These are phyloP conservation scores for Xylaria longipes DNA, from an alignment of 495 filamentous ascomycete species.

Conservation along the genomic window DNA sequence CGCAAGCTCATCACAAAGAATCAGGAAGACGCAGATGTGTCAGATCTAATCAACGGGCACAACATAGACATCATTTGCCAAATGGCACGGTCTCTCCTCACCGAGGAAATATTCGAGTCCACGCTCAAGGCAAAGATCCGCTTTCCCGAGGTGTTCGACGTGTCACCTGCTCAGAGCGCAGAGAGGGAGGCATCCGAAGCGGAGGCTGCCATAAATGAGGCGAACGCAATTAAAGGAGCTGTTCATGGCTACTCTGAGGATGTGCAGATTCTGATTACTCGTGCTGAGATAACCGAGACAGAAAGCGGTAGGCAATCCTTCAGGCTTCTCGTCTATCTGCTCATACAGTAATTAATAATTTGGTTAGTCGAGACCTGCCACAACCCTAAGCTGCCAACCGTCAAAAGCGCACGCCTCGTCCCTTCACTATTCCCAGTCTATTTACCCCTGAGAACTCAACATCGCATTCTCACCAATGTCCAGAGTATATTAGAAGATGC, in stretches of 20 bases:
- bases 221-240: slow-evolving; percentile 15
- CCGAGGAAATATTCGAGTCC: slow-evolving; percentile 18
- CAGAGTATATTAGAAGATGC: slow-evolving; percentile 21
- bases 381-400: not conserved
- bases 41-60: slow-evolving; percentile 1
- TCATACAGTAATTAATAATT: not conserved
- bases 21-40: not conserved
- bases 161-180: slow-evolving; percentile 17
- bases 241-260: not conserved
- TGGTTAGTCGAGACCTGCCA: slow-evolving; percentile 8
- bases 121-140: slow-evolving; percentile 22
- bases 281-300: not conserved
- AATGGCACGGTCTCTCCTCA: slow-evolving; percentile 13
- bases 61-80: slow-evolving; percentile 1
- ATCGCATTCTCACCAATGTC: slow-evolving; percentile 20
- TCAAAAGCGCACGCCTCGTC: not conserved
- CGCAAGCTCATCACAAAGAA: slow-evolving; percentile 8
- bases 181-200: slow-evolving; percentile 17
- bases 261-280: not conserved
- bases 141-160: slow-evolving; percentile 21
- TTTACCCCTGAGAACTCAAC: slow-evolving; percentile 20
- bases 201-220: slow-evolving; percentile 20
- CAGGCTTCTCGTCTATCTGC: not conserved
- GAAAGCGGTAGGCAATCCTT: slow-evolving; percentile 8
- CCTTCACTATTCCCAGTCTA: slow-evolving; percentile 16